Percentiles rank a stretch among this genome's conserved stretches.
These are phyloP conservation scores for Candolleomyces eurysporus DNA, from an alignment of 768 basidiomycete genomes.

Conservation along the genomic window DNA sequence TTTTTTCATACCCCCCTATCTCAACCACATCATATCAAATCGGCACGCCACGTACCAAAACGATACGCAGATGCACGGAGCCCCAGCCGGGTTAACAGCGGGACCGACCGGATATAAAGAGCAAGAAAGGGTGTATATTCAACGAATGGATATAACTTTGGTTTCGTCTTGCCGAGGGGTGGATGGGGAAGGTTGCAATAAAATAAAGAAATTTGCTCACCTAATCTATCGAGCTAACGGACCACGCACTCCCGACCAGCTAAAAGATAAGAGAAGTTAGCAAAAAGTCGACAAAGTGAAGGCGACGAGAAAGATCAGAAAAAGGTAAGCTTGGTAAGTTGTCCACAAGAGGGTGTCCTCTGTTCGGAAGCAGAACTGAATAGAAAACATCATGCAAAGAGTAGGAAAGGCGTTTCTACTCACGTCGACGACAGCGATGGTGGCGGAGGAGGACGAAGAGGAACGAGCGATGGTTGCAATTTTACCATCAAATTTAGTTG, in stretches of 20 bases:
- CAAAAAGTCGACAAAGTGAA: neutral
- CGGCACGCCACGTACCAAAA: neutral
- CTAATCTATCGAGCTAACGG: neutral
- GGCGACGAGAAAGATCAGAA: constrained; percentile 3
- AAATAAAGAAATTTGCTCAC: neutral
- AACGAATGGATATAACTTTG: constrained; percentile 14
- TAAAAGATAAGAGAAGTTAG: constrained; percentile 1
- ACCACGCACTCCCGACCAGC: neutral
- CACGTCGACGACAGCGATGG: neutral
- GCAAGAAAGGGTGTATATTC: constrained; percentile 3
- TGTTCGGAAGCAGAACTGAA: constrained; percentile 14
- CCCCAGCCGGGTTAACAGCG: neutral
- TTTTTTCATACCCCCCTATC: constrained; percentile 5
- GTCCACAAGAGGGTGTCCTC: constrained; percentile 12
- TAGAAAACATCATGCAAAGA: constrained; percentile 4
- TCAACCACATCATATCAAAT: neutral
- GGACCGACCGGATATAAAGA: neutral
- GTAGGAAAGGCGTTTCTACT: neutral
- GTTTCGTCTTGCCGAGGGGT: constrained; percentile 10
- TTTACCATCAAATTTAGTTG: neutral
- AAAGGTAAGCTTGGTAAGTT: constrained; percentile 9
- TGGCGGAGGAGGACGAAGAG: neutral
- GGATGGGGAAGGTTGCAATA: neutral
- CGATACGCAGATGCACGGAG: neutral
- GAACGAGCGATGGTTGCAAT: neutral